phyloP scores from a whole-genome alignment of 345 rosid genomes.

The Heritiera fomes region DNA sequence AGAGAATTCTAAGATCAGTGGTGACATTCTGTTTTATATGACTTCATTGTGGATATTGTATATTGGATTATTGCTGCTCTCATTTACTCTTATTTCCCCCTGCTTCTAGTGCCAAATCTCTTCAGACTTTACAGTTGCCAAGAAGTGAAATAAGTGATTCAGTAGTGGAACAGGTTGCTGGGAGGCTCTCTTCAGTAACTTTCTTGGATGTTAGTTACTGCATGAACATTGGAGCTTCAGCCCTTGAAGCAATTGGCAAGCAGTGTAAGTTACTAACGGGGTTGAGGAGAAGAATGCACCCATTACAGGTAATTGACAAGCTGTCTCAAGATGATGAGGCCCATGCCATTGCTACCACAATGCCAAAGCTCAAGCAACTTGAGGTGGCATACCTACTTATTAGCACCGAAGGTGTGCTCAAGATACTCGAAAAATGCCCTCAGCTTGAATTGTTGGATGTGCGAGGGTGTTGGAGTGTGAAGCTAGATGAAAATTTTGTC shows the following conservation, averaged over 20 bases:
- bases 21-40: background rate
- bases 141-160: slow-evolving; percentile 32
- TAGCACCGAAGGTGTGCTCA: slow-evolving; percentile 30
- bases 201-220: slow-evolving; percentile 37
- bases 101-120: slow-evolving; percentile 31
- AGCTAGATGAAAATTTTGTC: slow-evolving; percentile 24
- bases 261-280: slow-evolving; percentile 29
- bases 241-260: slow-evolving; percentile 34
- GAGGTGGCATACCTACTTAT: slow-evolving; percentile 33
- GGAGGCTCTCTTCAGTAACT: slow-evolving; percentile 27
- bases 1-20: background rate
- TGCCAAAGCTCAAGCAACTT: slow-evolving; percentile 41
- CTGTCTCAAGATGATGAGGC: slow-evolving; percentile 35
- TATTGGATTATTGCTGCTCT: background rate
- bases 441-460: slow-evolving; percentile 30
- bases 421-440: slow-evolving; percentile 28
- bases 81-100: slow-evolving; percentile 17
- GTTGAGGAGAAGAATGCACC: slow-evolving; percentile 34
- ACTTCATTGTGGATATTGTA: slow-evolving; percentile 11
- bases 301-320: slow-evolving; percentile 25
- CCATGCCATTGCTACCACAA: slow-evolving; percentile 35
- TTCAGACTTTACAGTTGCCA: slow-evolving; percentile 31
- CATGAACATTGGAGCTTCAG: slow-evolving; percentile 24
- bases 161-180: slow-evolving; percentile 31
- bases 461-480: slow-evolving; percentile 34